phyloP scores from a whole-genome alignment of 129 eudicot species.

The Flaveria trinervia region DNA sequence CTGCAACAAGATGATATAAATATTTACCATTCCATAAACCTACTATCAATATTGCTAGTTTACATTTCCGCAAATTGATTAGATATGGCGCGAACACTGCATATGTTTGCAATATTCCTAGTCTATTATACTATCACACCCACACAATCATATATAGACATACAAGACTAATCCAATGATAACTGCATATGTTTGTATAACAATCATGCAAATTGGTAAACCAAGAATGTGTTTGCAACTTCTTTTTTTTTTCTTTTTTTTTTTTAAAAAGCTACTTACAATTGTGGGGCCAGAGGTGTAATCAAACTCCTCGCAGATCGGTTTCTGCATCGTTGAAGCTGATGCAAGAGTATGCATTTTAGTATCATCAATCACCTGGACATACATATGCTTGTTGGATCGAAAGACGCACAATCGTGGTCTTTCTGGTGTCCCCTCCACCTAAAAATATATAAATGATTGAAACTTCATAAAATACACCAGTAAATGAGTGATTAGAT shows the following conservation, averaged over 20 bases:
- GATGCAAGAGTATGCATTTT: conserved; percentile 98
- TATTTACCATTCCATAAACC: conserved; percentile 1
- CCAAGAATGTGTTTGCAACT: no score
- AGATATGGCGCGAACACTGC: neutral
- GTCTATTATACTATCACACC: no score
- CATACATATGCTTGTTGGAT: conserved; percentile 93
- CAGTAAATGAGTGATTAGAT: neutral
- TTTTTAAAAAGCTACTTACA: conserved; percentile 49
- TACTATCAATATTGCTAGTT: conserved; percentile 18
- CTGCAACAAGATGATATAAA: no score
- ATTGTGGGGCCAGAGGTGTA: conserved; percentile 80
- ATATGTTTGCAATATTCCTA: neutral
- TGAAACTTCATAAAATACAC: neutral
- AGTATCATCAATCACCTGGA: conserved; percentile 89
- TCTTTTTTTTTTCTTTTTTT: neutral
- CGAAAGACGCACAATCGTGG: conserved; percentile 90
- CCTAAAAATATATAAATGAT: conserved; percentile 33
- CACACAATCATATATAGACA: no score
- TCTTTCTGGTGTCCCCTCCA: conserved; percentile 94
- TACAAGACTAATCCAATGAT: no score
- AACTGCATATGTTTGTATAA: no score
- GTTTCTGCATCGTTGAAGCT: conserved; percentile 93
- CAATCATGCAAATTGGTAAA: no score
- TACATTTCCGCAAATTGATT: neutral
- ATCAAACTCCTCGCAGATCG: conserved; percentile 73